Conservation (phyloP, 495 filamentous ascomycete genomes). For the Letharia columbiana region DNA sequence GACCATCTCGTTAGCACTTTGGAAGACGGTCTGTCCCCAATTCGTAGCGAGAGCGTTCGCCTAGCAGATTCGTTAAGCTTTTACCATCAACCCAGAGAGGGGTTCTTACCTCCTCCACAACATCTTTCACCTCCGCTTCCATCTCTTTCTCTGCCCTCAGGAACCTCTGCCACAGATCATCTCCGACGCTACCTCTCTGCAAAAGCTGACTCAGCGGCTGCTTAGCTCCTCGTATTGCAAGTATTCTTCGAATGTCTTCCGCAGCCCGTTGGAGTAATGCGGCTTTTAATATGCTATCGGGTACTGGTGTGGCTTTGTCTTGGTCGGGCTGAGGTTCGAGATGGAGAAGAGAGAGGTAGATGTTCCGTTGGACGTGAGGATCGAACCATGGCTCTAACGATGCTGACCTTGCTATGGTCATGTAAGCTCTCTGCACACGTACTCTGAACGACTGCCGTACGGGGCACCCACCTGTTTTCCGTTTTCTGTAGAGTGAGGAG, state of each 20-base stretch:
- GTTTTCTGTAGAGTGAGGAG: constrained; percentile 83
- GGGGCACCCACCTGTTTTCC: constrained; percentile 71
- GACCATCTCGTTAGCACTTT: constrained; percentile 80
- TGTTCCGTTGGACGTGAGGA: constrained; percentile 78
- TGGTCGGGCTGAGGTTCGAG: constrained; percentile 59
- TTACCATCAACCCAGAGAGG: background rate
- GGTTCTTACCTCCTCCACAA: constrained; percentile 74
- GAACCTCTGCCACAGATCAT: constrained; percentile 94
- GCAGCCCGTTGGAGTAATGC: constrained; percentile 82
- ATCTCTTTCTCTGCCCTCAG: constrained; percentile 90
- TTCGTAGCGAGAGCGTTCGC: constrained; percentile 78
- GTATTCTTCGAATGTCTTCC: constrained; percentile 85
- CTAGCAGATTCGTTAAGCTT: constrained; percentile 31
- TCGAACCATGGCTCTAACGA: constrained; percentile 89
- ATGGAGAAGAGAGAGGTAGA: constrained; percentile 89
- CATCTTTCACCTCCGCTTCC: constrained; percentile 89
- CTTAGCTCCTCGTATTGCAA: constrained; percentile 77
- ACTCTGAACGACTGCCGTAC: background rate
- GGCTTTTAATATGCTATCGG: constrained; percentile 79
- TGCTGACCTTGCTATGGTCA: constrained; percentile 54
- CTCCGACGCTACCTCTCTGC: constrained; percentile 85
- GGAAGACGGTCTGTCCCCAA: constrained; percentile 94
- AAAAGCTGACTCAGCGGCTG: constrained; percentile 72
- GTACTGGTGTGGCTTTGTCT: constrained; percentile 64
- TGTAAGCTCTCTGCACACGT: constrained; percentile 19